Base-by-base conservation (phyloP, 164 flowering plant genomes). In the grape (Vitis vinifera) region DNA sequence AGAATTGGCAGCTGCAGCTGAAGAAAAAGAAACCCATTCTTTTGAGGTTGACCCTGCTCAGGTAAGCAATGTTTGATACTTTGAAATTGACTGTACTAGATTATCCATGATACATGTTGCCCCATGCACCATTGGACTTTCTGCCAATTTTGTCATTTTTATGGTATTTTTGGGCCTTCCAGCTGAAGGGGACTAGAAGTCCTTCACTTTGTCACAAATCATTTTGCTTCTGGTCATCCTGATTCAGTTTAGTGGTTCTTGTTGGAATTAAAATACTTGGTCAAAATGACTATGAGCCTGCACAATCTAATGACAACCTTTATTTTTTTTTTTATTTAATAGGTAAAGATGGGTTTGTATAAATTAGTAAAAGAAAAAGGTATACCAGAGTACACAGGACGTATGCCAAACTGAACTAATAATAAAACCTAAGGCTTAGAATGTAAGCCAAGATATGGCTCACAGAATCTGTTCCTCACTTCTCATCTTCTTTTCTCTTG, bases 41-140 rank as follows among this genome's bases (percentile, higher is more conserved):
- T 95, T 95, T 81, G 99, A 95, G 78, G 80, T 95, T 63, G 95
- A 93, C 64, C 98, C 99, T 72, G 68, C 90, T 71, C 96, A 90
- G 95, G 99, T 90, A 74, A 15, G 55, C 57, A n/a, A 9, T 55
- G 17, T 12, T 8, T 16, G 10, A 10, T 17, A 2, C 49, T 48
- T 37, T 51, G 50, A 63, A 55, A 6, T 3, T 15, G 15, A 37
- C 27, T 37, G 4, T 7, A n/a, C 37, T 57, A 57, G 29, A 57
- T 14, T 14, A 17, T 57, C 7, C 10, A 17, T 16, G 23, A n/a
- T 8, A 8, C 15, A 6, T 16, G 13, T 31, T 62, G 51, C 63
- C 51, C 47, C 66, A 52, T 9, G 44, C 44, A 8, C 17, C 3
- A 23, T 23, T 23, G 56, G n/a, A 53, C 56, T 53, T 53, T n/a